These are phyloP conservation scores for Penicillium sp. DNA, from an alignment of 2,329 filamentous ascomycete species.

Conservation along the genomic window DNA sequence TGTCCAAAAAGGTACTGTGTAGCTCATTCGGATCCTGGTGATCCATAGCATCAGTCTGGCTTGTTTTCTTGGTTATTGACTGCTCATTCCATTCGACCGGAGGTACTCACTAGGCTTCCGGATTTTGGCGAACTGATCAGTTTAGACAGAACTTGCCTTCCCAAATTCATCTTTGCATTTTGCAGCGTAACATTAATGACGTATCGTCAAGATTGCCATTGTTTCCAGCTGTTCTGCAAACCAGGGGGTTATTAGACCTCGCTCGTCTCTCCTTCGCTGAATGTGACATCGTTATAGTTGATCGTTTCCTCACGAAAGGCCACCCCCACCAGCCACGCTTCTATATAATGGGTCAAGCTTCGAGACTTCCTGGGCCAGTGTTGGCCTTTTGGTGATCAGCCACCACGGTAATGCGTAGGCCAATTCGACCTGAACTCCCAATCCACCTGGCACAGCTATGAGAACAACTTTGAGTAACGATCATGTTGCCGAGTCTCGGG, in stretches of 20 bases:
- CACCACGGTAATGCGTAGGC: conserved; percentile 24
- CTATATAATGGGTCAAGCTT: not conserved
- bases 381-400: conserved; percentile 22
- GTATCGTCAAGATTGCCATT: not conserved
- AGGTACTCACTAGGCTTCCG: not conserved
- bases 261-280: not conserved
- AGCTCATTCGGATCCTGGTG: too few species aligned
- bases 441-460: conserved; percentile 14
- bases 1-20: too few species aligned
- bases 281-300: conserved; percentile 9
- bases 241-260: conserved; percentile 15
- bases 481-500: conserved; percentile 19
- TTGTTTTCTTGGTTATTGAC: not conserved
- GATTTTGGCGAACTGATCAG: not conserved
- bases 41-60: not conserved
- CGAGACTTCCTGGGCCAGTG: conserved; percentile 9
- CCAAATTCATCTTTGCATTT: not conserved
- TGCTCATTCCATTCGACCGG: too few species aligned
- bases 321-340: conserved; percentile 5
- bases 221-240: conserved; percentile 14
- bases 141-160: too few species aligned
- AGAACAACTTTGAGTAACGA: conserved; percentile 14
- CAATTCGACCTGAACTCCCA: conserved; percentile 30
- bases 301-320: conserved; percentile 11
- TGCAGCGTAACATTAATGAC: not conserved